Base-by-base conservation (phyloP, 2,329 filamentous ascomycete genomes). In the Metarhizium rileyi region DNA sequence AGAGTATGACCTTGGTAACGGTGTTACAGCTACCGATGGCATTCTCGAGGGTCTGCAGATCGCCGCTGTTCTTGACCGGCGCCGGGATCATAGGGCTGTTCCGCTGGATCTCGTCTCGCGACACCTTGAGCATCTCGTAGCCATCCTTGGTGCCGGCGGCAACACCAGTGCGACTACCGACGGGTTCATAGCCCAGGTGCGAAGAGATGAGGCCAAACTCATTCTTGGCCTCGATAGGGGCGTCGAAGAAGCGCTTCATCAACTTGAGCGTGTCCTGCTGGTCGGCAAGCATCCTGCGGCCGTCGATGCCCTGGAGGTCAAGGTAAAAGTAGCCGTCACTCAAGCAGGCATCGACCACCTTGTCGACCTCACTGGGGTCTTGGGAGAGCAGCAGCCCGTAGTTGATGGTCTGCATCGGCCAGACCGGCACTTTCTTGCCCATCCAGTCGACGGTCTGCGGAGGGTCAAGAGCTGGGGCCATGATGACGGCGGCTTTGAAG, bases 291-390 rank as follows among this genome's bases (percentile, higher is more conserved):
- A 76, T 70, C 44, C 75, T 62, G 52, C 74, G 72, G 53, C 75
- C 75, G 56, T 78, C 75, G 52, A 78, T 74, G 53, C 66, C 68
- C 53, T 72, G 58, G 9, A 79, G 68, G 58, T 79, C 72, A 38
- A 80, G 69, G 59, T 79, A 77, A 63, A 79, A 80, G 67, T 72
- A 80, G 1, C 76, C 76, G 30, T 75, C 70, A 20, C 70, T 66
- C 51, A 73, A 64, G 60, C 76, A 79, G 54, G 67, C 69, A 33
- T 68, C 63, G 49, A 77, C 60, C 7, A 78, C 64, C 56, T 71
- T 75, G 52, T 78, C 72, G 8, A 79, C 61, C 62, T 80, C 76
- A 20, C 61, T 64, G 7, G 75, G 74, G 52, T 80, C 74, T 54
- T 78, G 72, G 0, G 75, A 78, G 33, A 78, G 72, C 48, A 80